Evolutionary conservation across 1,284 basidiomycete species (phyloP).

Genomic region (Puccinia coronata): DNA sequence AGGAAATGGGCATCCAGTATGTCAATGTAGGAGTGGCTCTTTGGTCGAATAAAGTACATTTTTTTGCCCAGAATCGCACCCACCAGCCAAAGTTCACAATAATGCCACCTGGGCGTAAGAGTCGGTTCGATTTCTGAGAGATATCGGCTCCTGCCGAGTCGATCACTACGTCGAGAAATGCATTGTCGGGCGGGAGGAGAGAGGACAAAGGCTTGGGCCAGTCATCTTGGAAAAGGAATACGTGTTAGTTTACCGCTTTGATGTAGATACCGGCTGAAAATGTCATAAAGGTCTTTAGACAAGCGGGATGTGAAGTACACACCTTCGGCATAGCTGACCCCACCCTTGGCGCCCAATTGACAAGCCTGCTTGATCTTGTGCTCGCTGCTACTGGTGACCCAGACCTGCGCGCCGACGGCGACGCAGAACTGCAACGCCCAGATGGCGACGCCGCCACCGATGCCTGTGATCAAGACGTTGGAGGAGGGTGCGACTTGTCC

Average conservation of each 20-base stretch:
- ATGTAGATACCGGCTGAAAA: neutral
- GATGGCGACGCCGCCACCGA: slow-evolving; percentile 42
- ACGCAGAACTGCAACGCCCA: slow-evolving; percentile 37
- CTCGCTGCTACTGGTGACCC: slow-evolving; percentile 37
- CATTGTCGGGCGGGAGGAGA: slow-evolving; percentile 19
- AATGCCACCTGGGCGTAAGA: slow-evolving; percentile 27
- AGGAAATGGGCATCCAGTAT: too few relatives aligned
- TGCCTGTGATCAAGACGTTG: slow-evolving; percentile 33
- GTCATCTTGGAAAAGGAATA: slow-evolving; percentile 2
- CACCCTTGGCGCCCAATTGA: slow-evolving; percentile 39
- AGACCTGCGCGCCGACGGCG: slow-evolving; percentile 36
- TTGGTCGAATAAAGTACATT: too few relatives aligned
- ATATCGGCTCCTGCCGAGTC: slow-evolving; percentile 44
- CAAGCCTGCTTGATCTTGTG: slow-evolving; percentile 25
- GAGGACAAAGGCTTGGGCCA: slow-evolving; percentile 15
- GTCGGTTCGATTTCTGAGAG: slow-evolving; percentile 15
- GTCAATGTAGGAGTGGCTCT: too few relatives aligned
- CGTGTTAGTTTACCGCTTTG: neutral
- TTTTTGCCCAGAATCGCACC: neutral
- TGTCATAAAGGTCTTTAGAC: neutral
- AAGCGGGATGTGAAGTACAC: neutral
- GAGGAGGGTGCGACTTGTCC: neutral
- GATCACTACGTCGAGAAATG: slow-evolving; percentile 34
- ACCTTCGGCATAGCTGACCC: slow-evolving; percentile 40
- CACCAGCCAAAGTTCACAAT: slow-evolving; percentile 46